A percentile compares a stretch with the other conserved stretches of the same genome.
Conservation (phyloP, 148 eudicot genomes). For the Persicaria maculosa region DNA sequence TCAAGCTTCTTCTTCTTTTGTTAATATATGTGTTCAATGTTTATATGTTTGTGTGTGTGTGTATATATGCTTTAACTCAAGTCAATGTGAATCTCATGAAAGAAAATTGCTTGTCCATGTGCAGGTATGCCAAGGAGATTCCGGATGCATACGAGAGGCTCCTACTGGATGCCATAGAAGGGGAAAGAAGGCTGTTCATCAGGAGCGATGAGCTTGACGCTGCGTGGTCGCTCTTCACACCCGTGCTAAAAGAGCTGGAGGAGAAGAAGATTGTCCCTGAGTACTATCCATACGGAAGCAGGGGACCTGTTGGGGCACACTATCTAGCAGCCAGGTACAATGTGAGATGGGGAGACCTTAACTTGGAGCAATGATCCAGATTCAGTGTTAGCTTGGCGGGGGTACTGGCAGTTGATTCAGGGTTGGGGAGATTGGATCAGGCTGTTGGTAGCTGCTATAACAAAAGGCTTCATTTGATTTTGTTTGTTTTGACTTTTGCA, state of each 20-base stretch:
- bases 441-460: too few relatives aligned
- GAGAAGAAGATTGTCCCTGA: too few relatives aligned
- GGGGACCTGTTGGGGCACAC: conserved; percentile 97
- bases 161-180: conserved; percentile 91
- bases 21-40: background rate
- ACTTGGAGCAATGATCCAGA: conserved; percentile 32
- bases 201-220: conserved; percentile 94
- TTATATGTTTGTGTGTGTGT: background rate
- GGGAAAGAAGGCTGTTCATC: conserved; percentile 86
- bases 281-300: conserved; percentile 85
- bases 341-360: conserved; percentile 86
- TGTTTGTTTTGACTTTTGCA: too few relatives aligned
- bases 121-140: conserved; percentile 87
- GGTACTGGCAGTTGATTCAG: too few relatives aligned
- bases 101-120: conserved; percentile 4
- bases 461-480: too few relatives aligned
- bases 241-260: conserved; percentile 74
- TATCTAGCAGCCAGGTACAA: conserved; percentile 92
- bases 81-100: background rate
- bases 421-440: too few relatives aligned
- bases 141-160: conserved; percentile 98
- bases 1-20: background rate
- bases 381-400: too few relatives aligned
- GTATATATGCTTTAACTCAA: background rate
- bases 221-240: conserved; percentile 93